Evolutionary conservation across 1,284 basidiomycete species (phyloP).

Genomic region (Blastosporella zonata): DNA sequence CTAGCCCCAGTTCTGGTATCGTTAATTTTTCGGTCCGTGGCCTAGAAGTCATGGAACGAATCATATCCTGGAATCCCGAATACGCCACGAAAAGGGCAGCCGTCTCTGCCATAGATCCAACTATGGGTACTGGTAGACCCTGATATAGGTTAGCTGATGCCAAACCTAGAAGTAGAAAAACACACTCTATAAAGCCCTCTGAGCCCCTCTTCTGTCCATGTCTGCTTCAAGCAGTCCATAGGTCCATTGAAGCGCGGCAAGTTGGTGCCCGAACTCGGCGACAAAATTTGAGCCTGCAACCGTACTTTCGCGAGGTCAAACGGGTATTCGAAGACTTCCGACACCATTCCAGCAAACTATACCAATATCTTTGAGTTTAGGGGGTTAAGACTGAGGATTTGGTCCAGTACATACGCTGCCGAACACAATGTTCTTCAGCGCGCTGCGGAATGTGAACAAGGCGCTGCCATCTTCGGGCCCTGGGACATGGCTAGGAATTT

Average conservation of each 20-base stretch:
- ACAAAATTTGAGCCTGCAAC: conserved; percentile 82
- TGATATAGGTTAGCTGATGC: conserved; percentile 29
- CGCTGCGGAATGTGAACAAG: conserved; percentile 14
- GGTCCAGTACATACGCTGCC: conserved; percentile 43
- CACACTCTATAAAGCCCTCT: conserved; percentile 83
- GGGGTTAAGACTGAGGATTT: not conserved
- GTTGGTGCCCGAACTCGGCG: conserved; percentile 41
- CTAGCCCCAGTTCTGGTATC: conserved; percentile 69
- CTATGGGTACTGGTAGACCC: conserved; percentile 92
- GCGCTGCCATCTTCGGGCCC: conserved; percentile 1
- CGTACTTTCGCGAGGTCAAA: conserved; percentile 80
- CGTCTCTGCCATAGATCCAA: conserved; percentile 92
- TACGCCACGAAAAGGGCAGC: conserved; percentile 89
- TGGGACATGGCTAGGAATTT: not conserved
- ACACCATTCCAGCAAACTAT: conserved; percentile 70
- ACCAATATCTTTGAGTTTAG: not conserved
- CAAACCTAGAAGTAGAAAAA: not conserved
- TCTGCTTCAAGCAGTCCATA: conserved; percentile 80
- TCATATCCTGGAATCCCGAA: conserved; percentile 74
- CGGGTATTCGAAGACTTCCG: conserved; percentile 67
- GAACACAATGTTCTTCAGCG: conserved; percentile 40
- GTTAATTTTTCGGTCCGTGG: conserved; percentile 27
- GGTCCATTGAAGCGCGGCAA: conserved; percentile 71
- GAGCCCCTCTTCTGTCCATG: conserved; percentile 78
- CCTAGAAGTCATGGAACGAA: conserved; percentile 33